Conservation (phyloP, 495 filamentous ascomycete species). For the Talaromyces stipitatus region DNA sequence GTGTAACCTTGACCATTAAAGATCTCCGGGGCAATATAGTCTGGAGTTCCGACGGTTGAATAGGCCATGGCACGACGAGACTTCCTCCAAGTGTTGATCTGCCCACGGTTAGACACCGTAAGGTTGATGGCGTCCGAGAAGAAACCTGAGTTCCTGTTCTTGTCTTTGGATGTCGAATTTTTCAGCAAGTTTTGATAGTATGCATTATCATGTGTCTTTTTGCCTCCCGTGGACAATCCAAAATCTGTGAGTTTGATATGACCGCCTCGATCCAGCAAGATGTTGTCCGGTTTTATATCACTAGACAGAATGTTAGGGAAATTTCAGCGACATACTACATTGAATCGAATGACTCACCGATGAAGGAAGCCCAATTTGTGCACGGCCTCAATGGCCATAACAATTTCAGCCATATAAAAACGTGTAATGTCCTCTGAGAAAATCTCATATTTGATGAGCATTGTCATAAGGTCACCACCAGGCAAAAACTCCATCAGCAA, state of each 20-base stretch:
- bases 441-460: constrained; percentile 99
- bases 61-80: constrained; percentile 93
- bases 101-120: constrained; percentile 91
- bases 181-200: constrained; percentile 97
- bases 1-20: constrained; percentile 94
- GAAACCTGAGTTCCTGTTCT: constrained; percentile 72
- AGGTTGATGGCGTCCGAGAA: constrained; percentile 96
- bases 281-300: constrained; percentile 99
- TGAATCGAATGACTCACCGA: constrained; percentile 51
- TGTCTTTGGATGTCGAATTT: constrained; percentile 62
- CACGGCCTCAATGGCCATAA: constrained; percentile 94
- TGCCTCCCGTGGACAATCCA: constrained; percentile 94
- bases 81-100: constrained; percentile 98
- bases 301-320: constrained; percentile 34
- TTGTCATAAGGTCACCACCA: constrained; percentile 98
- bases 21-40: constrained; percentile 98
- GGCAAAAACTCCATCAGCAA: constrained; percentile 99
- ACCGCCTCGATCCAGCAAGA: constrained; percentile 87
- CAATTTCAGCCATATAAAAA: constrained; percentile 99
- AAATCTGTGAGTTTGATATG: constrained; percentile 99
- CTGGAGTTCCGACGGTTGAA: constrained; percentile 94
- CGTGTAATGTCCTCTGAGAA: constrained; percentile 98
- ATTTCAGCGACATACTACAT: constrained; percentile 3
- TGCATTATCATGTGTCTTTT: constrained; percentile 93
- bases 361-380: constrained; percentile 98